Evolutionary conservation across 177 flowering plant species (phyloP).

Genomic region (Vitis hybrid): DNA sequence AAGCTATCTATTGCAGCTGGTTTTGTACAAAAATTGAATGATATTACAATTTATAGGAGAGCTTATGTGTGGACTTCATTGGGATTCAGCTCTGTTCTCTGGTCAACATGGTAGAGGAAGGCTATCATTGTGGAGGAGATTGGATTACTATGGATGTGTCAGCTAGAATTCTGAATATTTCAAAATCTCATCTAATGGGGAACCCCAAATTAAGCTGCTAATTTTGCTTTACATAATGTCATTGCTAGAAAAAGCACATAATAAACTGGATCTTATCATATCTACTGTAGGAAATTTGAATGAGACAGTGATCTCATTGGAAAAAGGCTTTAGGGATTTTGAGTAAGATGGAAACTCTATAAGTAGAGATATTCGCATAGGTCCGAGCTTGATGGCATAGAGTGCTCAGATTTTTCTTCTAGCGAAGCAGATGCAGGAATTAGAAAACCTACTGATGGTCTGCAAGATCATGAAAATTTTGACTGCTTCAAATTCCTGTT

Average conservation of each 20-base stretch:
- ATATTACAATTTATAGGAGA: too few species aligned
- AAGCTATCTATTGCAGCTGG: too few species aligned
- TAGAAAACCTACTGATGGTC: constrained; percentile 11
- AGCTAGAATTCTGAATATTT: too few species aligned
- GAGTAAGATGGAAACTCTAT: too few species aligned
- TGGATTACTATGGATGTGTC: too few species aligned
- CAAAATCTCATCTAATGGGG: constrained; percentile 38
- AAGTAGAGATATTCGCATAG: background rate
- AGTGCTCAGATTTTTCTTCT: constrained; percentile 11
- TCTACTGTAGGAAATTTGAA: constrained; percentile 23
- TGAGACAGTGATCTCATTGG: constrained; percentile 12
- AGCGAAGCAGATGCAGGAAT: constrained; percentile 10
- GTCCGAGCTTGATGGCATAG: background rate
- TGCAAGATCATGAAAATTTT: constrained; percentile 17
- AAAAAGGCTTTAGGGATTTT: constrained; percentile 4
- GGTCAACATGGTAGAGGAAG: too few species aligned
- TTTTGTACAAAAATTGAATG: too few species aligned
- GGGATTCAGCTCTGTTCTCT: too few species aligned
- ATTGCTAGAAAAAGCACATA: constrained; percentile 53
- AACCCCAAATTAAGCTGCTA: constrained; percentile 76
- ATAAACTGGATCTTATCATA: constrained; percentile 39
- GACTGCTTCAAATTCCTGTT: constrained; percentile 19
- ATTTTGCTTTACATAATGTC: constrained; percentile 57
- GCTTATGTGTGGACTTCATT: too few species aligned
- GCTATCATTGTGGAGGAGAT: too few species aligned